Percentiles rank a stretch among this genome's conserved stretches.
Evolutionary conservation across 768 basidiomycete genomes (phyloP).

Genomic region (Lactifluus piperatus): DNA sequence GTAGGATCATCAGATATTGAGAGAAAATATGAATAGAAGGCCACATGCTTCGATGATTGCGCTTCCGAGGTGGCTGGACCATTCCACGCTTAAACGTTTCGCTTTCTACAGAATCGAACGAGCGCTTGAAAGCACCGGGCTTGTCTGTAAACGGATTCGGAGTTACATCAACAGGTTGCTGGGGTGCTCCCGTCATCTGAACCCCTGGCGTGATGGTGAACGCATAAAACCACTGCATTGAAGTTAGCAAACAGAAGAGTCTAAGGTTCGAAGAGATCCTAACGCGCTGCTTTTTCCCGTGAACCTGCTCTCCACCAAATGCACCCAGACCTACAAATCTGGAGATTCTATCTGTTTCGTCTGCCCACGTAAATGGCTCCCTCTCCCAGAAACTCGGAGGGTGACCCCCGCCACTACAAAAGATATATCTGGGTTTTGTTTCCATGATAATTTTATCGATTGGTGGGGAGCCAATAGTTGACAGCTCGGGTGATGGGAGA

Average conservation of each 20-base stretch:
- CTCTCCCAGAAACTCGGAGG: slow-evolving; percentile 88
- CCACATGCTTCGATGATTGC: slow-evolving; percentile 43
- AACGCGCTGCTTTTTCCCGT: slow-evolving; percentile 78
- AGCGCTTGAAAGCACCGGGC: slow-evolving; percentile 42
- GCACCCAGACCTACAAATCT: slow-evolving; percentile 83
- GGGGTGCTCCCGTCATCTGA: slow-evolving; percentile 28
- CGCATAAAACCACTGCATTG: slow-evolving; percentile 89
- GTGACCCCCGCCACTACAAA: slow-evolving; percentile 57
- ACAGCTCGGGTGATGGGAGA: slow-evolving; percentile 34
- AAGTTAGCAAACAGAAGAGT: slow-evolving; percentile 4
- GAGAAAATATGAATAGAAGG: neutral
- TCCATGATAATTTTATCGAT: slow-evolving; percentile 56
- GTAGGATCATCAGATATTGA: neutral
- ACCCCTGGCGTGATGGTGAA: slow-evolving; percentile 68
- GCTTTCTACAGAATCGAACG: slow-evolving; percentile 36
- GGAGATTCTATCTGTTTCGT: slow-evolving; percentile 54
- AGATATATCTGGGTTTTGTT: slow-evolving; percentile 82
- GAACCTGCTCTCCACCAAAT: slow-evolving; percentile 58
- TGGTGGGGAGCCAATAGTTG: slow-evolving; percentile 41
- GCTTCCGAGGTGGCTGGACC: slow-evolving; percentile 48
- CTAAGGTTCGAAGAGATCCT: slow-evolving; percentile 24
- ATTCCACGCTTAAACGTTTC: slow-evolving; percentile 68
- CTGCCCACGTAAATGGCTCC: slow-evolving; percentile 84
- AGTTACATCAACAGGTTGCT: slow-evolving; percentile 54
- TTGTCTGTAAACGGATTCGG: slow-evolving; percentile 57